phyloP scores from a whole-genome alignment of 345 rosid genomes.

The Rhodamnia argentea region DNA sequence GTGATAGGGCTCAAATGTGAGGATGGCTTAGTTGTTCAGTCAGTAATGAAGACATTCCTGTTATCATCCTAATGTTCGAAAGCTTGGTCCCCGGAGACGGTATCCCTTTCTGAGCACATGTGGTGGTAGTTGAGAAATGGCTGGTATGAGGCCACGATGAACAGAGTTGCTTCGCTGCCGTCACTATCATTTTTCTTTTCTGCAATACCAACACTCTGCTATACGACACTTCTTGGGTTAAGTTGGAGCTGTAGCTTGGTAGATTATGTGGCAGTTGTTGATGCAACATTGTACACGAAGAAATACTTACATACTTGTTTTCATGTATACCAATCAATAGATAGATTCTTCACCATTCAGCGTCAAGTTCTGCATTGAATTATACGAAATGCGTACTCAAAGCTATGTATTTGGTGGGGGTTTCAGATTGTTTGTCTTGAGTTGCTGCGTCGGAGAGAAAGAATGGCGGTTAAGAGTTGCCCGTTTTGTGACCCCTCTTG shows the following conservation, averaged over 20 bases:
- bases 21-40: background rate
- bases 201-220: background rate
- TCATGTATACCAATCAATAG: background rate
- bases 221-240: background rate
- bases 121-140: background rate
- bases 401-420: background rate
- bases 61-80: background rate
- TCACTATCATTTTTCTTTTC: background rate
- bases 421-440: background rate
- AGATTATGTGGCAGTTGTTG: background rate
- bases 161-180: background rate
- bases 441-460: background rate
- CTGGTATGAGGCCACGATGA: background rate
- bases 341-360: background rate
- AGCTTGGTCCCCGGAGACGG: background rate
- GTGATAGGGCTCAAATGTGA: background rate
- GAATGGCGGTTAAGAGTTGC: background rate
- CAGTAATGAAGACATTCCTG: background rate
- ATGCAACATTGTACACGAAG: background rate
- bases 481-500: background rate
- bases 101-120: background rate
- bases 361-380: background rate
- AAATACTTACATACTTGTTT: background rate
- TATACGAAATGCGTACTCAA: background rate
- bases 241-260: background rate